These are phyloP conservation scores for Starmerella etchellsii DNA, from an alignment of 805 yeast species.

Conservation along the genomic window DNA sequence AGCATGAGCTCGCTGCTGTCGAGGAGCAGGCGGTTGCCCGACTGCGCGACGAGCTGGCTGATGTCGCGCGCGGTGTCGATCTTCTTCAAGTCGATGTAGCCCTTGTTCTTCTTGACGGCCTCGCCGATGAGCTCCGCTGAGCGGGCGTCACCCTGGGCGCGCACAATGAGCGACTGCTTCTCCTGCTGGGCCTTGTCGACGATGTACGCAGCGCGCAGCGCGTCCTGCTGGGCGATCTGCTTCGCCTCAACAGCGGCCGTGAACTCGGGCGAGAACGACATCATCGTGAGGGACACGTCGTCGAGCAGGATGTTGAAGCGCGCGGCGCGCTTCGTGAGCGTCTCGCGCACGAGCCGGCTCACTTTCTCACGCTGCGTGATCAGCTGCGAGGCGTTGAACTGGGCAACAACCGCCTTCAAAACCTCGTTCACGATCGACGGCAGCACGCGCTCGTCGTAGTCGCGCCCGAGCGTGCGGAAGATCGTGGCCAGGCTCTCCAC, in stretches of 20 bases:
- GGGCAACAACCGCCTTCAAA: constrained; percentile 91
- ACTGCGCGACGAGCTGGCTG: constrained; percentile 67
- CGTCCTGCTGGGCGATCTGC: constrained; percentile 98
- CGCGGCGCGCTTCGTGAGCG: constrained; percentile 77
- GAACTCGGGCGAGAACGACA: constrained; percentile 97
- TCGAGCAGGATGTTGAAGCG: constrained; percentile 79
- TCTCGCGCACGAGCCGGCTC: constrained; percentile 80
- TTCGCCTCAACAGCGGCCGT: constrained; percentile 96
- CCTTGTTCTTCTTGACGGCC: constrained; percentile 91
- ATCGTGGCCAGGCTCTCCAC: constrained; percentile 65
- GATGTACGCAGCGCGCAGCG: constrained; percentile 93
- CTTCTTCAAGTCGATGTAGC: constrained; percentile 92
- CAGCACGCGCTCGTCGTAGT: constrained; percentile 91
- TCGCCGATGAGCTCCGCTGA: constrained; percentile 98
- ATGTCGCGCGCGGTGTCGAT: constrained; percentile 95
- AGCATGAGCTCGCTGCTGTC: constrained; percentile 86
- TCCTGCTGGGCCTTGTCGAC: constrained; percentile 97
- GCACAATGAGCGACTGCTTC: constrained; percentile 91
- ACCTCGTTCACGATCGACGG: constrained; percentile 99
- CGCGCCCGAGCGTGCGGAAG: constrained; percentile 83
- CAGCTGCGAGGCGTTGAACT: constrained; percentile 93
- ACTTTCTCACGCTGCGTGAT: constrained; percentile 98
- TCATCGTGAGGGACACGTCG: constrained; percentile 90
- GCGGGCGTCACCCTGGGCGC: constrained; percentile 96
- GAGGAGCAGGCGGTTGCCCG: constrained; percentile 83